Evolutionary conservation across 2,329 filamentous ascomycete species (phyloP).

Genomic region (Sclerotinia borealis): DNA sequence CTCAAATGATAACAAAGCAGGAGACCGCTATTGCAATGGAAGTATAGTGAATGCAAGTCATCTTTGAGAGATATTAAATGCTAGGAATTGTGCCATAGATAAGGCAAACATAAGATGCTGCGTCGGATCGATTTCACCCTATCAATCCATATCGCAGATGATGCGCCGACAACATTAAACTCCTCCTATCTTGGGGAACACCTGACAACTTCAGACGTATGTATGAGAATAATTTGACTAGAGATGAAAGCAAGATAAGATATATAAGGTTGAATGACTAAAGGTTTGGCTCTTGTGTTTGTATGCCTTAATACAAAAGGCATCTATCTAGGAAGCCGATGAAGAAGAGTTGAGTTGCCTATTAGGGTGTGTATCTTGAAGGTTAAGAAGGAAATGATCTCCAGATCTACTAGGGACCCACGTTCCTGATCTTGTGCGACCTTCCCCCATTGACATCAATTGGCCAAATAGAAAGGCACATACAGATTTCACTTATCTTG

Average conservation of each 20-base stretch:
- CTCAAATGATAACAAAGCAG: not conserved
- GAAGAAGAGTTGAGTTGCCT: not conserved
- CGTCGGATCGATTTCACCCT: not conserved
- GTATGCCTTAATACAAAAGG: not conserved
- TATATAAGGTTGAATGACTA: not conserved
- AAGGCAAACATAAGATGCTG: not conserved
- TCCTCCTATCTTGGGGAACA: not conserved
- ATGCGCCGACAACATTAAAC: not conserved
- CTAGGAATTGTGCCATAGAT: constrained; percentile 4
- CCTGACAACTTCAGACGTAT: not conserved
- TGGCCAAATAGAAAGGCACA: constrained; percentile 3
- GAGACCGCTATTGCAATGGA: not conserved
- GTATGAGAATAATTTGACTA: not conserved
- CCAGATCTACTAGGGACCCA: not conserved
- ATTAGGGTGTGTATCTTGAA: not conserved
- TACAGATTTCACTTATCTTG: constrained; percentile 6
- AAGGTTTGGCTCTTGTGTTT: not conserved
- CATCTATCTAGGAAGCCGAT: not conserved
- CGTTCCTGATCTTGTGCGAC: not conserved
- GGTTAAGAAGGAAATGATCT: constrained; percentile 10
- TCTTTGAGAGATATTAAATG: not conserved
- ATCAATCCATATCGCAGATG: not conserved
- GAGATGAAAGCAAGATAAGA: not conserved
- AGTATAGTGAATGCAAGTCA: not conserved
- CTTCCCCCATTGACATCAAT: not conserved